Conservation (phyloP, 2,329 filamentous ascomycete genomes). For the Didymella lethalis region DNA sequence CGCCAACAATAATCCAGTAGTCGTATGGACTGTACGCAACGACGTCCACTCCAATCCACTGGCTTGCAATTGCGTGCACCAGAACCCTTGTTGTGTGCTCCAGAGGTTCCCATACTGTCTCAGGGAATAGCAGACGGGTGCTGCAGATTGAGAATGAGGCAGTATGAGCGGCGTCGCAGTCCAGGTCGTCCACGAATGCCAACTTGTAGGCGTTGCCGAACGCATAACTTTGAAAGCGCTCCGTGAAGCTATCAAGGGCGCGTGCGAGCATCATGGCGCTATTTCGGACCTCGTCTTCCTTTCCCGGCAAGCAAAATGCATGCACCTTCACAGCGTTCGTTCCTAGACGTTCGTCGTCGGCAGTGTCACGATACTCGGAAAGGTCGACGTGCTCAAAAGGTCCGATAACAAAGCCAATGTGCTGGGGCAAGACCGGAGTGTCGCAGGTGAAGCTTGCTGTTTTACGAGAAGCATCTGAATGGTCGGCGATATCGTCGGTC, state of each 20-base stretch:
- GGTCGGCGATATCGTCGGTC: constrained; percentile 81
- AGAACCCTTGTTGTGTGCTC: constrained; percentile 81
- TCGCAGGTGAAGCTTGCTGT: constrained; percentile 81
- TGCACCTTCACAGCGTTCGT: constrained; percentile 87
- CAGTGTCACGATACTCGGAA: constrained; percentile 85
- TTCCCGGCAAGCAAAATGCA: constrained; percentile 87
- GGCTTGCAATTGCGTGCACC: constrained; percentile 83
- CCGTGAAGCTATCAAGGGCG: constrained; percentile 89
- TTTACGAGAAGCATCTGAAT: constrained; percentile 80
- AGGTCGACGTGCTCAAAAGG: constrained; percentile 95
- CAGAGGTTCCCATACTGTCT: constrained; percentile 84
- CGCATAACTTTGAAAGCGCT: constrained; percentile 88
- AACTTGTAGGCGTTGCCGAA: constrained; percentile 87
- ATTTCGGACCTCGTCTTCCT: constrained; percentile 82
- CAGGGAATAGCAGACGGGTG: constrained; percentile 82
- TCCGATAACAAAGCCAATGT: constrained; percentile 91
- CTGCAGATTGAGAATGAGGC: constrained; percentile 89
- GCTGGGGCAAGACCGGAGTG: constrained; percentile 77
- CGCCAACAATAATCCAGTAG: constrained; percentile 87
- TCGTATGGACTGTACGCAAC: constrained; percentile 82
- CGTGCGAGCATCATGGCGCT: constrained; percentile 83
- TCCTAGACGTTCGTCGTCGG: constrained; percentile 90
- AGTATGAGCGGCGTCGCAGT: constrained; percentile 75
- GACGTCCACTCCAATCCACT: constrained; percentile 95
- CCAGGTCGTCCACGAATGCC: constrained; percentile 90